Base-by-base conservation (phyloP, 2,329 filamentous ascomycete genomes). In the Tolypocladium endophyticum region DNA sequence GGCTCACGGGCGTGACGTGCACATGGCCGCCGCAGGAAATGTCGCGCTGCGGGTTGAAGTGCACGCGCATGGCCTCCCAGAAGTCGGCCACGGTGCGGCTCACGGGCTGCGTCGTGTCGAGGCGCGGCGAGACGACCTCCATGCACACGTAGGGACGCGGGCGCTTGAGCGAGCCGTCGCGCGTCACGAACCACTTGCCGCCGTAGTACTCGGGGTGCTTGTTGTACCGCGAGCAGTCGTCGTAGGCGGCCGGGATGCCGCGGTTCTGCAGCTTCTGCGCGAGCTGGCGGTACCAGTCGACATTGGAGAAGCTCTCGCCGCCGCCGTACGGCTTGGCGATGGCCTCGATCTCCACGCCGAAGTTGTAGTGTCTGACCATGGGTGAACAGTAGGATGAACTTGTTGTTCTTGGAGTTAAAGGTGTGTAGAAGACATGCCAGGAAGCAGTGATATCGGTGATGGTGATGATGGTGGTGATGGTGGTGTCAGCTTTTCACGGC, bases 161-260 rank as follows among this genome's bases (percentile, higher is more conserved):
- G n/a, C 73, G 66, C 62, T 74, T 73, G 52, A 76, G 63, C 28
- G 73, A 76, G 7, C 73, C 73, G 60, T 76, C 73, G 36, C 72
- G 68, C 14, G 73, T 76, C 59, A 76, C 72, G 61, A 74, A 76
- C 73, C 73, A 75, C 64, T 76, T 75, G 20, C 72, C 72, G 59
- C 72, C 72, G 54, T 76, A 75, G 63, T 75, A 74, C 62, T 76
- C 73, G 2, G 73, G 73, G 36, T 75, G 73, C 61, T 76, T 76
- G 68, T 70, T 73, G 63, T 74, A 75, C 53, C 65, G 67, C 43
- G 71, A 74, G 61, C 70, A 69, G 63, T 74, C 72, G 59, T 75
- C 72, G 61, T 73, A 68, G 5, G 72, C 69, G 30, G 73, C 73
- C 45, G 69, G 63, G 60, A 75, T 73, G 61, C 71, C 72, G 7